Conservation (phyloP, 306 rosid genomes). For the Crotalaria pallida region DNA sequence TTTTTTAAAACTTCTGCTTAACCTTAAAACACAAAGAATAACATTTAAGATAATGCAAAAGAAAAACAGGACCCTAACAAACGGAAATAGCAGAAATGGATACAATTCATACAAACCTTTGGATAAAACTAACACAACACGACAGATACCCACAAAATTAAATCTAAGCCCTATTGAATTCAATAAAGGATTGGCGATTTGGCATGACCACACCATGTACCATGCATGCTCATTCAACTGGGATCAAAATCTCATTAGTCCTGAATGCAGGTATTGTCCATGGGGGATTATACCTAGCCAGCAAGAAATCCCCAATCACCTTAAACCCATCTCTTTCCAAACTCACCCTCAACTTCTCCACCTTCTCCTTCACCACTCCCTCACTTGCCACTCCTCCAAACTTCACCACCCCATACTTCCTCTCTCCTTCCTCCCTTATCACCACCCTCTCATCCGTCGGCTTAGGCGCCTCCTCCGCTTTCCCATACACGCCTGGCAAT, state of each 20-base stretch:
- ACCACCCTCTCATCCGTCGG: constrained; percentile 80
- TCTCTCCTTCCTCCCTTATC: constrained; percentile 68
- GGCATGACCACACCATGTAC: neutral
- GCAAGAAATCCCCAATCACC: constrained; percentile 53
- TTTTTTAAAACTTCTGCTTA: too few species aligned
- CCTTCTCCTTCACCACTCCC: constrained; percentile 54
- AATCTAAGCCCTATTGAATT: too few species aligned
- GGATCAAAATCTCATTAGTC: constrained; percentile 80
- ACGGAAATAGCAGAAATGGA: neutral
- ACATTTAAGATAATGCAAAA: neutral
- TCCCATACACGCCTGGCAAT: constrained; percentile 53
- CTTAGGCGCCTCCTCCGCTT: constrained; percentile 75
- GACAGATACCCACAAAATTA: too few species aligned
- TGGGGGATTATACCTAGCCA: constrained; percentile 93
- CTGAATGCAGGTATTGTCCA: constrained; percentile 68
- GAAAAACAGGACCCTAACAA: neutral
- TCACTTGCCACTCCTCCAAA: constrained; percentile 64
- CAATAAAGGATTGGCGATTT: too few species aligned
- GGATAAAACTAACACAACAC: too few species aligned
- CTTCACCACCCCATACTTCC: constrained; percentile 67
- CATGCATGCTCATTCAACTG: constrained; percentile 65
- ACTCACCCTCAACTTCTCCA: constrained; percentile 47
- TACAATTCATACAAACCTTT: too few species aligned
- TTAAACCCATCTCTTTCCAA: constrained; percentile 80
- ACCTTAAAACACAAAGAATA: too few species aligned